phyloP scores from a whole-genome alignment of 2,329 filamentous ascomycete genomes.

The Monosporascus sp. region DNA sequence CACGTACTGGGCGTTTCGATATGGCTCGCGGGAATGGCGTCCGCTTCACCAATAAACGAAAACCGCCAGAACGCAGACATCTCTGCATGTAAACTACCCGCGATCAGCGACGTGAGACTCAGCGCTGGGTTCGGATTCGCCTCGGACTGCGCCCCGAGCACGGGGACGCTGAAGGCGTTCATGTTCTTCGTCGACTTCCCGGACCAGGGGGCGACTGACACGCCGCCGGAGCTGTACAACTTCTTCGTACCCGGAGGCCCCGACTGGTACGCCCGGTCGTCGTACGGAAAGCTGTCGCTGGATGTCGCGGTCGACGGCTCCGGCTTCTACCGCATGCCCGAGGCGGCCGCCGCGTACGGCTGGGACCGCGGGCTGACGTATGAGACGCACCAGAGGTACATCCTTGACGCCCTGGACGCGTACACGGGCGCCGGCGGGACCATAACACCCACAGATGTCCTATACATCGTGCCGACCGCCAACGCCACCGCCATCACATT shows the following conservation, averaged over 20 bases:
- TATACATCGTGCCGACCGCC: slow-evolving; percentile 25
- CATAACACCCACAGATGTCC: slow-evolving; percentile 17
- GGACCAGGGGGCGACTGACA: slow-evolving; percentile 17
- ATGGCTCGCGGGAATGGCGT: too few species aligned
- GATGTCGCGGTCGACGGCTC: slow-evolving; percentile 18
- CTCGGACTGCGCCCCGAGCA: slow-evolving; percentile 26
- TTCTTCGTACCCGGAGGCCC: slow-evolving; percentile 21
- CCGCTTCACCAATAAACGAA: not conserved
- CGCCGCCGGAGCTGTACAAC: slow-evolving; percentile 18
- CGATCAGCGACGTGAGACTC: slow-evolving; percentile 17
- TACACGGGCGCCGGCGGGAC: slow-evolving; percentile 8
- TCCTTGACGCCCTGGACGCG: slow-evolving; percentile 25
- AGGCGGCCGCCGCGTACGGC: slow-evolving; percentile 15
- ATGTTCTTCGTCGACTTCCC: slow-evolving; percentile 35
- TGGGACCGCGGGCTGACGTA: slow-evolving; percentile 22
- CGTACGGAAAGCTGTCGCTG: slow-evolving; percentile 16
- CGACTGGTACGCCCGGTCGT: slow-evolving; percentile 20
- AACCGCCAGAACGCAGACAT: slow-evolving; percentile 5
- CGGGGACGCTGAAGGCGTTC: slow-evolving; percentile 24
- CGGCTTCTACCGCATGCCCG: slow-evolving; percentile 22
- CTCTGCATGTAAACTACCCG: slow-evolving; percentile 21
- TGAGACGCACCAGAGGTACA: slow-evolving; percentile 21
- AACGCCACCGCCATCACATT: slow-evolving; percentile 23
- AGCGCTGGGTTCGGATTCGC: slow-evolving; percentile 26
- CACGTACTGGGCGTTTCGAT: too few species aligned